A percentile compares a stretch with the other conserved stretches of the same genome.
Evolutionary conservation across 768 basidiomycete species (phyloP).

Genomic region (Termitomyces eurrhizus): DNA sequence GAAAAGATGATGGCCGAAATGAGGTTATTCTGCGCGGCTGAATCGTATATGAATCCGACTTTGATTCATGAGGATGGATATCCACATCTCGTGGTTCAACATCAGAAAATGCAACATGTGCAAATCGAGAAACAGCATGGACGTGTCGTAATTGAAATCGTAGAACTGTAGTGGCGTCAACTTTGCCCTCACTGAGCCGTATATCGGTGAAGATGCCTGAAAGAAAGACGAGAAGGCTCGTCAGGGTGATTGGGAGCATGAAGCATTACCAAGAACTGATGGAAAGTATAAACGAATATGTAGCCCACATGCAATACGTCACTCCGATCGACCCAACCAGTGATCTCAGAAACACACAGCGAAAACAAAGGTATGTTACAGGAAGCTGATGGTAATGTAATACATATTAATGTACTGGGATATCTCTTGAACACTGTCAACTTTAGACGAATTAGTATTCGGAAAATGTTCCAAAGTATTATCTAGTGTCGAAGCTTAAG

Average conservation of each 20-base stretch:
- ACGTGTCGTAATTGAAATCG: constrained; percentile 59
- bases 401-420: constrained; percentile 6
- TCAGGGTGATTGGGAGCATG: constrained; percentile 46
- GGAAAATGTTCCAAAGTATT: neutral
- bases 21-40: constrained; percentile 32
- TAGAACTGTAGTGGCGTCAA: constrained; percentile 18
- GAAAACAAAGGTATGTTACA: constrained; percentile 5
- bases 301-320: neutral
- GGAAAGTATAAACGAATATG: neutral
- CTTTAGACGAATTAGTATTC: neutral
- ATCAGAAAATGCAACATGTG: constrained; percentile 56
- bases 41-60: constrained; percentile 29
- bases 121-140: constrained; percentile 49
- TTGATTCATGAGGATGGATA: constrained; percentile 3
- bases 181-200: neutral
- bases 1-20: constrained; percentile 46
- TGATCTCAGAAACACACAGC: neutral
- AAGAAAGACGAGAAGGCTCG: constrained; percentile 44
- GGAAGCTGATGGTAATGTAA: constrained; percentile 3
- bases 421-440: constrained; percentile 9
- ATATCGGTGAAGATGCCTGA: constrained; percentile 24
- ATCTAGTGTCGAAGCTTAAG: neutral
- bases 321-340: neutral
- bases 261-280: constrained; percentile 29
- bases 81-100: constrained; percentile 19